Percentiles rank a stretch among this genome's conserved stretches.
These are phyloP conservation scores for Escallonia rubra DNA, from an alignment of 129 eudicot genomes.

Conservation along the genomic window DNA sequence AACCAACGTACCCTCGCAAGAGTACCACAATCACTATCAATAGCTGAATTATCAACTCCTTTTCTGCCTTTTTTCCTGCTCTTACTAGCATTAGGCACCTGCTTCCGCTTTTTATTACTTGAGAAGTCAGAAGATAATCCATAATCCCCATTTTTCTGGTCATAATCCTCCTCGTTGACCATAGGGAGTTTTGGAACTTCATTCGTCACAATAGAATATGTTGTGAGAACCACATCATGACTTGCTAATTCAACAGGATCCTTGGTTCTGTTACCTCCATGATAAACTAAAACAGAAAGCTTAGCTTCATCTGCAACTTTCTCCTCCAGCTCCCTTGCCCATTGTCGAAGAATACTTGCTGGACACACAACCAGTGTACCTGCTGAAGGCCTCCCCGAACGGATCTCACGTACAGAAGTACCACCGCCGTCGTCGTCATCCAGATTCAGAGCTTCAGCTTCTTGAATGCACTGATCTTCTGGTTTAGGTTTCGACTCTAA, in stretches of 20 bases:
- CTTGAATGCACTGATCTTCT: slow-evolving; percentile 23
- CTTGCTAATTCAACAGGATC: slow-evolving; percentile 69
- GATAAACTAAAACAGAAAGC: slow-evolving; percentile 75
- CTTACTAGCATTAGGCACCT: slow-evolving; percentile 30
- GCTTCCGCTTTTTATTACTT: slow-evolving; percentile 43
- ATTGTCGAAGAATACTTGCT: slow-evolving; percentile 92
- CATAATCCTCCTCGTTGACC: slow-evolving; percentile 77
- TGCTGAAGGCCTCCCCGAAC: slow-evolving; percentile 61
- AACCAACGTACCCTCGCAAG: slow-evolving; percentile 82
- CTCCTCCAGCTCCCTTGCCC: slow-evolving; percentile 90
- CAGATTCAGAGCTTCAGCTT: slow-evolving; percentile 65
- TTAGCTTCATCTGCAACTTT: slow-evolving; percentile 62
- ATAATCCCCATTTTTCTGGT: slow-evolving; percentile 51
- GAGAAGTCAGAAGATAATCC: slow-evolving; percentile 58
- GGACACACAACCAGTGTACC: slow-evolving; percentile 96
- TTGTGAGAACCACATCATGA: slow-evolving; percentile 81
- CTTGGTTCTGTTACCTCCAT: slow-evolving; percentile 80
- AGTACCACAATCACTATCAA: slow-evolving; percentile 65
- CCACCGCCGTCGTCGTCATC: slow-evolving; percentile 68
- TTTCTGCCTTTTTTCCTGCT: slow-evolving; percentile 64
- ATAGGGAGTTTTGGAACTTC: slow-evolving; percentile 79
- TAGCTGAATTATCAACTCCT: slow-evolving; percentile 40
- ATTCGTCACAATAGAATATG: slow-evolving; percentile 81
- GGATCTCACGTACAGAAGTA: slow-evolving; percentile 30
- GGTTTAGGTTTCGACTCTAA: slow-evolving; percentile 44